Conservation (phyloP, 2,329 filamentous ascomycete genomes). For the Fonsecaea multimorphosa region DNA sequence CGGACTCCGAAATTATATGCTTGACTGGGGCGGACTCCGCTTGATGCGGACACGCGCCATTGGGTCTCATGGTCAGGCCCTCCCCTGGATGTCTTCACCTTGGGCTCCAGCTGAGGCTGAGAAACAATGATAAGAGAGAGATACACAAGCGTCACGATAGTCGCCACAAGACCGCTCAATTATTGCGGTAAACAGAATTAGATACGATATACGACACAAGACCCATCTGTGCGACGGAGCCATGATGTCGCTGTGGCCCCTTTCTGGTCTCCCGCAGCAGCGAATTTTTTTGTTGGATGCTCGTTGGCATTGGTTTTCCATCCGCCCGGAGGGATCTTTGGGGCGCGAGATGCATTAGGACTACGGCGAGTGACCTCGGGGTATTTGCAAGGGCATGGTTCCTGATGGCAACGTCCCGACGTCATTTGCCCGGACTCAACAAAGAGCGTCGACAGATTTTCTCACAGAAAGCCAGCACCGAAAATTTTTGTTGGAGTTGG, state of each 20-base stretch:
- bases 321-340: conserved; percentile 24
- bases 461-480: neutral
- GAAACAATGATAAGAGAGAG: conserved; percentile 15
- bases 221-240: conserved; percentile 19
- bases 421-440: conserved; percentile 26
- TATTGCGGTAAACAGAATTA: conserved; percentile 7
- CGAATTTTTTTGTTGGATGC: conserved; percentile 17
- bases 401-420: conserved; percentile 19
- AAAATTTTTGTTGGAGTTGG: conserved; percentile 32
- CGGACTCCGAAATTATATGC: conserved; percentile 36
- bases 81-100: conserved; percentile 11
- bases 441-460: conserved; percentile 18
- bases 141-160: conserved; percentile 24
- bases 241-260: neutral
- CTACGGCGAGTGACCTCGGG: conserved; percentile 13
- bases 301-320: conserved; percentile 8
- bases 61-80: conserved; percentile 23
- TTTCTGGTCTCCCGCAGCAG: neutral
- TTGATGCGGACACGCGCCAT: conserved; percentile 16
- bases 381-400: conserved; percentile 13
- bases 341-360: conserved; percentile 14
- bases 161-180: conserved; percentile 15
- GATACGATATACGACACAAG: conserved; percentile 24
- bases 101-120: conserved; percentile 31
- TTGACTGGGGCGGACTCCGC: conserved; percentile 33